Evolutionary conservation across 345 rosid genomes (phyloP), one percentile per base, ranked within the genome.

Genomic region (Turnera subulata): DNA sequence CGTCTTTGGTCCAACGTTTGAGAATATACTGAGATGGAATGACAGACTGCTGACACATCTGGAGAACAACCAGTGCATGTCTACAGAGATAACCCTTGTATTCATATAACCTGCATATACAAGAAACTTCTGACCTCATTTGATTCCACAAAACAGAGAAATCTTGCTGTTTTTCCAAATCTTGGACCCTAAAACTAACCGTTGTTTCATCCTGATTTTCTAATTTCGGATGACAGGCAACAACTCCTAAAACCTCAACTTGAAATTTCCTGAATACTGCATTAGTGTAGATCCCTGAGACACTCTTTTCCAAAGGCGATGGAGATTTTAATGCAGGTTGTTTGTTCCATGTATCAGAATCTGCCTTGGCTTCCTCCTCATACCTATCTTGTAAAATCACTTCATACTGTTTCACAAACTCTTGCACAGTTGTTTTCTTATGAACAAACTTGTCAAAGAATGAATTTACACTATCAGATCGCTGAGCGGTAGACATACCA

Each of bases 1-100:
- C 91, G 50, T 77, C 87, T 72, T 82, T 84, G n/a, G 87, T 84
- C 91, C 91, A 84, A 39, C 91, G 69, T 56, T 82, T 84, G 71
- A 82, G 63, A 64, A 84, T 70, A 62, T 79, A 84, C 58, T 73
- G 87, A 5, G 80, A 53, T 26, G 91, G 87, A 55, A 84, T 75
- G 50, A 75, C 59, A 11, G 85, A 82, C 33, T 73, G 77, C 50
- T 73, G 81, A 55, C 82, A 75, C 59, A 79, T 79, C 58, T 84
- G 91, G 52, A 84, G 91, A 67, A 84, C 87, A 53, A 79, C 75
- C 64, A 82, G 57, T 37, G 84, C 76, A 66, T 84, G 91, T 65
- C 91, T 73, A 65, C 91, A 84, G 17, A 82, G 85, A 70, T 73
- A 81, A 37, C 91, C 91, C 67, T 72, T 84, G 64, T 69, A 79